Percentiles rank a stretch among this genome's conserved stretches.
These are phyloP conservation scores for Chaetomiaceae sp. DNA, from an alignment of 2,329 filamentous ascomycete genomes.

Conservation along the genomic window DNA sequence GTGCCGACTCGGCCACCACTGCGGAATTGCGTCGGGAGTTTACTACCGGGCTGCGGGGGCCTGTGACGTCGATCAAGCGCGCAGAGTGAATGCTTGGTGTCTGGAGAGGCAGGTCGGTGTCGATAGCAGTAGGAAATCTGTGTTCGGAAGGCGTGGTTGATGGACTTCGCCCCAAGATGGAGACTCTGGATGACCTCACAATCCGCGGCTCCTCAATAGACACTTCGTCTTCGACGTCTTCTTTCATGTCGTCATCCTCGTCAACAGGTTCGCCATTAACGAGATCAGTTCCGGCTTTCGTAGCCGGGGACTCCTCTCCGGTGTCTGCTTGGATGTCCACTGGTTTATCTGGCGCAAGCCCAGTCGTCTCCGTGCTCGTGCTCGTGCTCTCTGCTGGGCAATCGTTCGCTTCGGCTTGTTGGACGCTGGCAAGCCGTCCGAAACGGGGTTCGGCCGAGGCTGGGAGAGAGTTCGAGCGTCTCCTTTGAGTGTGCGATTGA, in stretches of 20 bases:
- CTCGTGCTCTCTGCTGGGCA: too few species aligned
- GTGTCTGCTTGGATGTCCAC: neutral
- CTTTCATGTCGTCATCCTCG: slow-evolving; percentile 16
- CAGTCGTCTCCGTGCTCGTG: neutral
- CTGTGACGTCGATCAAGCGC: slow-evolving; percentile 53
- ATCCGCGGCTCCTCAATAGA: slow-evolving; percentile 57
- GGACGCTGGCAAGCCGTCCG: too few species aligned
- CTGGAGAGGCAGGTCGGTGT: slow-evolving; percentile 36
- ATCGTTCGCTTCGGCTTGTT: too few species aligned
- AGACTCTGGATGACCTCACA: slow-evolving; percentile 52
- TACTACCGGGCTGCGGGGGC: slow-evolving; percentile 45
- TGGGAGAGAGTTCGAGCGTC: slow-evolving; percentile 48
- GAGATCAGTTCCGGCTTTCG: neutral
- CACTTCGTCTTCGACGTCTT: slow-evolving; percentile 45
- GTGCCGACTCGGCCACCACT: slow-evolving; percentile 40
- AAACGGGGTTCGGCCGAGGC: slow-evolving; percentile 35
- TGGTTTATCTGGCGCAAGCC: neutral
- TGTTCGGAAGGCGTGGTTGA: slow-evolving; percentile 47
- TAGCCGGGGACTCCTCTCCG: neutral
- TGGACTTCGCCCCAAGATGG: slow-evolving; percentile 45
- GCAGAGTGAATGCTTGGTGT: slow-evolving; percentile 51
- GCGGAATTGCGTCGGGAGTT: slow-evolving; percentile 46
- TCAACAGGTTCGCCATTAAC: neutral
- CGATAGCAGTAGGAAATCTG: slow-evolving; percentile 36
- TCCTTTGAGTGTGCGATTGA: slow-evolving; percentile 36